A percentile compares a stretch with the other conserved stretches of the same genome.
phyloP scores from a whole-genome alignment of 805 yeast genomes.

The Peterozyma xylosa region DNA sequence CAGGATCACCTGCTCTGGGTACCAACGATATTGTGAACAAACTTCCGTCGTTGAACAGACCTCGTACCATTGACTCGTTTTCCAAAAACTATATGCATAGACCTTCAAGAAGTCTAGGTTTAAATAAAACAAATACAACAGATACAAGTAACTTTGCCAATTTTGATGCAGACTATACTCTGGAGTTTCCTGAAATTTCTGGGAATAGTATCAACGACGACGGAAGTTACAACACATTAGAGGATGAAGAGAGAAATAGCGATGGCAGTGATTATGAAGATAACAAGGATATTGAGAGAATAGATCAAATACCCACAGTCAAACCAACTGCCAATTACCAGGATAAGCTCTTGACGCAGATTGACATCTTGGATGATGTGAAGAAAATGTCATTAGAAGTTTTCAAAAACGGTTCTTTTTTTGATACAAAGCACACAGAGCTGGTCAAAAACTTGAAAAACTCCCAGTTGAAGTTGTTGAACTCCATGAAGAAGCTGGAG shows the following conservation, averaged over 20 bases:
- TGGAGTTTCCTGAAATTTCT: conserved; percentile 8
- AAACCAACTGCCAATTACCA: conserved; percentile 57
- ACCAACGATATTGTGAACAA: no score
- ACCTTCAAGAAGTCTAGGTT: no score
- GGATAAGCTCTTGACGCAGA: conserved; percentile 81
- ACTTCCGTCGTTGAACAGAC: no score
- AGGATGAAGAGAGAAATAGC: background rate
- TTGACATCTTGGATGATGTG: conserved; percentile 80
- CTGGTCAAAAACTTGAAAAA: conserved; percentile 46
- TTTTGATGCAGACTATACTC: conserved; percentile 9
- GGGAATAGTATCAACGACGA: conserved; percentile 7
- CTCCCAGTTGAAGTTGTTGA: conserved; percentile 44
- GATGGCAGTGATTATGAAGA: background rate
- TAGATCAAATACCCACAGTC: conserved; percentile 46
- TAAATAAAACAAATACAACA: no score
- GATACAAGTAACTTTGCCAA: background rate
- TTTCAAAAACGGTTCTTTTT: conserved; percentile 35
- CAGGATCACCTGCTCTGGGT: no score
- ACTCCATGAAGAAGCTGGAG: conserved; percentile 26
- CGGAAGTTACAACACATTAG: background rate
- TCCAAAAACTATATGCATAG: no score
- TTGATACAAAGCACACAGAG: conserved; percentile 40
- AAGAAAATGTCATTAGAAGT: conserved; percentile 45
- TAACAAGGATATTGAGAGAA: conserved; percentile 9
- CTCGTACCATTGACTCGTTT: no score